Evolutionary conservation across 345 rosid genomes (phyloP).

Genomic region (Lumnitzera racemosa): DNA sequence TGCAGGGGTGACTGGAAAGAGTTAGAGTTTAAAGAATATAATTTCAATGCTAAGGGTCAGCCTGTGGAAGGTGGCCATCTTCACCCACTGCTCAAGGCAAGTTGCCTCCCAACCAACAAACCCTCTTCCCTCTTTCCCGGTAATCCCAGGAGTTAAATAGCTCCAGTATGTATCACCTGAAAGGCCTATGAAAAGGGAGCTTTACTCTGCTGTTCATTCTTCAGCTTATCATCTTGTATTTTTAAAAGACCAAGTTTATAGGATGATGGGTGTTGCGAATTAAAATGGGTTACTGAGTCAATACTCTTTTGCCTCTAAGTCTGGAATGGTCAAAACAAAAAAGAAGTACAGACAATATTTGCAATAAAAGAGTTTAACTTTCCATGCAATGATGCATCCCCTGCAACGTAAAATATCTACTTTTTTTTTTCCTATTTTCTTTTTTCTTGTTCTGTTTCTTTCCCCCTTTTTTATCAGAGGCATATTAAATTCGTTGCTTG

Average conservation of each 20-base stretch:
- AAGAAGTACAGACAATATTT: neutral
- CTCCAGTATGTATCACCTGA: neutral
- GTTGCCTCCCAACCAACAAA: slow-evolving; percentile 3
- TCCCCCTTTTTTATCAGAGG: too few relatives aligned
- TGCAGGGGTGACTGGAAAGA: slow-evolving; percentile 84
- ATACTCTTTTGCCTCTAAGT: too few relatives aligned
- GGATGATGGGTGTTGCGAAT: too few relatives aligned
- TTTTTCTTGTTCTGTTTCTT: neutral
- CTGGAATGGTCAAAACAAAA: neutral
- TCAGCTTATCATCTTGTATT: too few relatives aligned
- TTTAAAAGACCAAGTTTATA: too few relatives aligned
- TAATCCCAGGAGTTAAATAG: neutral
- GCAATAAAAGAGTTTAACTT: neutral
- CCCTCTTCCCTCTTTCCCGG: slow-evolving; percentile 1
- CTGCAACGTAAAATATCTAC: neutral
- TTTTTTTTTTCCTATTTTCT: neutral
- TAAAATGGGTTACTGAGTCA: too few relatives aligned
- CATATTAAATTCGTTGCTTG: too few relatives aligned
- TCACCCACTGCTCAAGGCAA: slow-evolving; percentile 91
- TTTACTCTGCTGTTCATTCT: too few relatives aligned
- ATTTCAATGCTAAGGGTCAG: slow-evolving; percentile 84
- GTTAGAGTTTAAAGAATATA: slow-evolving; percentile 82
- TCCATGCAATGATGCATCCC: neutral
- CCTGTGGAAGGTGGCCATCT: slow-evolving; percentile 85
- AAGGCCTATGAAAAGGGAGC: too few relatives aligned